A percentile compares a stretch with the other conserved stretches of the same genome.
phyloP scores from a whole-genome alignment of 2,329 filamentous ascomycete genomes.

The Fusarium sp. region DNA sequence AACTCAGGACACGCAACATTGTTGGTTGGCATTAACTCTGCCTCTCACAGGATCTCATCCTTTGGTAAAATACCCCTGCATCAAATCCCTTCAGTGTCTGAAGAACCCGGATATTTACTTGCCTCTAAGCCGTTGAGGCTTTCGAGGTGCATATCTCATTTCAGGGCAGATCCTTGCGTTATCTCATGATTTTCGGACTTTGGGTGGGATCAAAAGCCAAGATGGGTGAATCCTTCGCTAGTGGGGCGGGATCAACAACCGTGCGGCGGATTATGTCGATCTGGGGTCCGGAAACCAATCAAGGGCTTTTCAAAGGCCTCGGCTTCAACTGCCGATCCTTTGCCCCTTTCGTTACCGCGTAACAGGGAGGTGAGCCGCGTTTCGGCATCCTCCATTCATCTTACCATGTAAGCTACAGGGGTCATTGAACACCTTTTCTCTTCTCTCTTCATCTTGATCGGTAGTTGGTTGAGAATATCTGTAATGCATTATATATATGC shows the following conservation, averaged over 20 bases:
- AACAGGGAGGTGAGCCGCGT: background rate
- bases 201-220: background rate
- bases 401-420: background rate
- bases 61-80: background rate
- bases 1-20: background rate
- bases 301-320: background rate
- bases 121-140: background rate
- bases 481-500: background rate
- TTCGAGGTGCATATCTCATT: background rate
- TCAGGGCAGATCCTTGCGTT: background rate
- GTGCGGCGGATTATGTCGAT: background rate
- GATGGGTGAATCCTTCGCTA: background rate
- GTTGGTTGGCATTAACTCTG: background rate
- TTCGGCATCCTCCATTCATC: background rate
- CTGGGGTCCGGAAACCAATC: background rate
- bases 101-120: background rate
- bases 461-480: background rate
- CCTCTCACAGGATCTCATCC: background rate
- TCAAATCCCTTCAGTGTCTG: background rate
- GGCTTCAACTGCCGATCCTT: background rate
- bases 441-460: background rate
- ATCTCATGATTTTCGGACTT: background rate
- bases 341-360: background rate
- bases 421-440: background rate
- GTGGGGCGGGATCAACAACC: constrained; percentile 9